Evolutionary conservation across 106 monocot genomes (phyloP).

Genomic region (Xerophyta viscosa): DNA sequence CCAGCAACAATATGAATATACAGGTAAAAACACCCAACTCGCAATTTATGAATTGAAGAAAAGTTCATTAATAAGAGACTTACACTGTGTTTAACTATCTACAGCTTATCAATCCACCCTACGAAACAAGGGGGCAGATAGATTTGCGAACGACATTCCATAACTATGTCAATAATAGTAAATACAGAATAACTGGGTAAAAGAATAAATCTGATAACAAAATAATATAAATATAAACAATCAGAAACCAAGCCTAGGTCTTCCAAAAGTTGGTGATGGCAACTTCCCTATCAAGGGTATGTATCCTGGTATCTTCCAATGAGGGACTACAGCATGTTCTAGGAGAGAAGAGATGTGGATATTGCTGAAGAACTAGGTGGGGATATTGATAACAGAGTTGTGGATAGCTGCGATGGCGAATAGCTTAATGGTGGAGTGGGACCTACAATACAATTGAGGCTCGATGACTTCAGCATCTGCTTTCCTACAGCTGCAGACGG

Average conservation of each 20-base stretch:
- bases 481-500: conserved; percentile 45
- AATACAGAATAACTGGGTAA: no score
- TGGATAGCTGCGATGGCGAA: conserved; percentile 30
- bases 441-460: conserved; percentile 40
- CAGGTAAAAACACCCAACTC: no score
- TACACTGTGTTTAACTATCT: no score
- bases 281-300: conserved; percentile 20
- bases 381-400: conserved; percentile 17
- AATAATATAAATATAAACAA: no score
- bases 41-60: no score
- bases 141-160: no score
- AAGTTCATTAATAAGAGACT: no score
- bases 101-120: no score
- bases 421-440: conserved; percentile 12
- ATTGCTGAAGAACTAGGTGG: conserved; percentile 35
- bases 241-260: conserved; percentile 62
- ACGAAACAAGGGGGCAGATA: no score
- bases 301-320: conserved; percentile 31
- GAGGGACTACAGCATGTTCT: conserved; percentile 56
- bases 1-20: no score
- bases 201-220: no score
- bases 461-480: conserved; percentile 56
- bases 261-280: conserved; percentile 14
- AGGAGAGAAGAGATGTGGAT: conserved; percentile 27
- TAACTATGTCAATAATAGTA: no score